Evolutionary conservation across 768 basidiomycete species (phyloP), one percentile per base, ranked within the genome.

Genomic region (Astraeus odoratus): DNA sequence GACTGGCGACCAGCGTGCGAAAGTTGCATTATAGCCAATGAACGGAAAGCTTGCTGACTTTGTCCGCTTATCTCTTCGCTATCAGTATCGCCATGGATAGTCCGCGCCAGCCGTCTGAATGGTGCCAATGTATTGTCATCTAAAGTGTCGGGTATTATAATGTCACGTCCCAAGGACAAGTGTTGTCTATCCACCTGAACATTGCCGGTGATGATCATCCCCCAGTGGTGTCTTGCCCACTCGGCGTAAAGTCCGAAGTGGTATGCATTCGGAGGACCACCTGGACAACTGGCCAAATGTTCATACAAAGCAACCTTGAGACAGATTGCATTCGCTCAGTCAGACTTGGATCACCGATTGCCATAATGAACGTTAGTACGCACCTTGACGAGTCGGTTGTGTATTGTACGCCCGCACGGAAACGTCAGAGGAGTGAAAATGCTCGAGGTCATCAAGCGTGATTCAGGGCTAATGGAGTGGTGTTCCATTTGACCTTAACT

Each of bases 251-350:
- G 70, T 0, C 64, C 55, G 27, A 72, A 57, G 59, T 92, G 86
- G 35, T 69, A 60, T 12, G 66, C 54, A 50, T 86, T 89, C 0
- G 93, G 92, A 8, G 76, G 74, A 0, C 89, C 88, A 18, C 89
- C 86, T 8, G 67, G 66, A 24, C 83, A 67, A 3, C 61, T 51
- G 0, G 83, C 76, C 8, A 95, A 69, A 55, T 90, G 83, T 61
- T 97, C 94, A 52, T 93, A 94, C 76, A 94, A 73, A 0, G 94
- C 82, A n/a, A 79, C 88, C 91, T 97, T 54, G 8, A 9, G 15
- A 42, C 3, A 39, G 19, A 1, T 10, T 18, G 44, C 20, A n/a
- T 38, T 42, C n/a, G n/a, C n/a, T 45, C 44, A 30, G 39, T 20
- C 3, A 22, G 19, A 4, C 5, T 16, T 15, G n/a, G 9, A 36